Evolutionary conservation across 2,329 filamentous ascomycete species (phyloP).

Genomic region (Zelopaecilomyces penicillatus): DNA sequence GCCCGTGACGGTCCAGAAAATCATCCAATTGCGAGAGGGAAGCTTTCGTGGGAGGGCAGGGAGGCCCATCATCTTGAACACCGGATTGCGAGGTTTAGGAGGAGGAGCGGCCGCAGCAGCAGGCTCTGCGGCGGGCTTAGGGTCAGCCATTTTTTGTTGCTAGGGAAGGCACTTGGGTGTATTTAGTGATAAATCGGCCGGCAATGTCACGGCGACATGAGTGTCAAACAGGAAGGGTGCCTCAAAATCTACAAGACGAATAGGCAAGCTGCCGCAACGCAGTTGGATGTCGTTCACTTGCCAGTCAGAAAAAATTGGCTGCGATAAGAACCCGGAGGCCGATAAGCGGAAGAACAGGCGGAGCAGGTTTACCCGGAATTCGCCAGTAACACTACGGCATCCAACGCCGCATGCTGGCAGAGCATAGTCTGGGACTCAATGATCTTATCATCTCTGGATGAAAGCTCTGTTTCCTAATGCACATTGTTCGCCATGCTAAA

Average conservation of each 20-base stretch:
- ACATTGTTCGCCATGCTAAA: too few relatives aligned
- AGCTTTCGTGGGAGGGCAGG: constrained; percentile 76
- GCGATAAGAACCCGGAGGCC: constrained; percentile 15
- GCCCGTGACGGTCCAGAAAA: constrained; percentile 76
- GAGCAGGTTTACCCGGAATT: too few relatives aligned
- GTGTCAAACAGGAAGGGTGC: neutral
- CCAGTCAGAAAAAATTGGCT: constrained; percentile 12
- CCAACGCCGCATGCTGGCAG: too few relatives aligned
- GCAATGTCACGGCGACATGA: too few relatives aligned
- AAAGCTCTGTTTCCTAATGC: too few relatives aligned
- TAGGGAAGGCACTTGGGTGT: too few relatives aligned
- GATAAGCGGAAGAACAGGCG: constrained; percentile 10
- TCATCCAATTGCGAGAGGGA: constrained; percentile 95
- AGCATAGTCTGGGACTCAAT: too few relatives aligned
- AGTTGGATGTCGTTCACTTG: neutral
- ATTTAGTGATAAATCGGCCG: too few relatives aligned
- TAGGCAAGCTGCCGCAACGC: neutral
- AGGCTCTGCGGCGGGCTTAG: constrained; percentile 6
- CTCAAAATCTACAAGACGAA: neutral
- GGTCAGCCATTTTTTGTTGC: constrained; percentile 7
- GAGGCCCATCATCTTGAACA: constrained; percentile 72
- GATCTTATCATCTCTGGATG: too few relatives aligned
- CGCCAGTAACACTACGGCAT: too few relatives aligned
- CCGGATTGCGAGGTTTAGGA: constrained; percentile 52
- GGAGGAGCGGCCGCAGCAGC: constrained; percentile 3